phyloP scores from a whole-genome alignment of 768 basidiomycete species.

The Suillus discolor region DNA sequence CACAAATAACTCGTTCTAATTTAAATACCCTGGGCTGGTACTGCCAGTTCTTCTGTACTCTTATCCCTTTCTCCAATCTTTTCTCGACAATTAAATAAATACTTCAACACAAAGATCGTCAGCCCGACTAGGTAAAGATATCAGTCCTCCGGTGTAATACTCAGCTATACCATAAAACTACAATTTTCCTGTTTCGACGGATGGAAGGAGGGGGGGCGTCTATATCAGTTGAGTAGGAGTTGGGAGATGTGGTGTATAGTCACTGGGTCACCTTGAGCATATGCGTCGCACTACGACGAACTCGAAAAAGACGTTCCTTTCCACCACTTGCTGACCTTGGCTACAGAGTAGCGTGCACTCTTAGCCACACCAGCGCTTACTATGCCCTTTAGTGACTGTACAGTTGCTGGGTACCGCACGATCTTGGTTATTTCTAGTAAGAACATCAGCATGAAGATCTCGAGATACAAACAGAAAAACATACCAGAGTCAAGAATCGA shows the following conservation, averaged over 20 bases:
- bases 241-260: neutral
- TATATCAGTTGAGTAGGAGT: neutral
- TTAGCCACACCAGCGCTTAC: conserved; percentile 81
- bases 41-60: neutral
- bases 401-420: conserved; percentile 80
- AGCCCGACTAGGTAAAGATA: neutral
- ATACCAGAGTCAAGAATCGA: conserved; percentile 56
- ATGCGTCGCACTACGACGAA: conserved; percentile 6
- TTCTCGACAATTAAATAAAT: neutral
- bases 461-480: conserved; percentile 18
- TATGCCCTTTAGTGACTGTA: conserved; percentile 86
- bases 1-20: too few relatives aligned
- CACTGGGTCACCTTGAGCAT: neutral
- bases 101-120: neutral
- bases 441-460: neutral
- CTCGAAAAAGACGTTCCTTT: conserved; percentile 28
- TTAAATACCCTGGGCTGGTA: too few relatives aligned
- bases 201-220: neutral
- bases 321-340: conserved; percentile 91
- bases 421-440: conserved; percentile 70
- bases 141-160: neutral
- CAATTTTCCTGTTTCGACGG: neutral
- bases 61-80: neutral
- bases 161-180: conserved; percentile 3
- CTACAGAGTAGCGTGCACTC: conserved; percentile 70